These are phyloP conservation scores for Stylonectria norvegica DNA, from an alignment of 2,329 filamentous ascomycete genomes.

Conservation along the genomic window DNA sequence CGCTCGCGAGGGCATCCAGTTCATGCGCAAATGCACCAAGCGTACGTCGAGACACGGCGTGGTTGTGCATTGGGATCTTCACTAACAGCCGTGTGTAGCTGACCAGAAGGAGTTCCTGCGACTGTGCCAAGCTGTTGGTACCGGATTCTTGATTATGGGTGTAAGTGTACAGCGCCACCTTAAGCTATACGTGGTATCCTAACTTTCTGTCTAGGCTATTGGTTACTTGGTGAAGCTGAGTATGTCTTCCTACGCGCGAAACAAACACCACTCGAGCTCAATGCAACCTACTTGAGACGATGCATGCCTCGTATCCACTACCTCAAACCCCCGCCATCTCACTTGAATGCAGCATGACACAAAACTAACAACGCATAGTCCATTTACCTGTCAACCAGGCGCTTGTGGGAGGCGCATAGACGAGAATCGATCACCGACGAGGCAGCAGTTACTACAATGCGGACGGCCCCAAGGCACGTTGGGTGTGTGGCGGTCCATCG, in stretches of 20 bases:
- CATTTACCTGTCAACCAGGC: constrained; percentile 70
- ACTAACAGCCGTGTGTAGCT: constrained; percentile 36
- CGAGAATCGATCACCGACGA: constrained; percentile 9
- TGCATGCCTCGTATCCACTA: constrained; percentile 1
- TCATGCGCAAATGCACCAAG: constrained; percentile 61
- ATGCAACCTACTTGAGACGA: too few relatives aligned
- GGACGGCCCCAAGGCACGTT: not conserved
- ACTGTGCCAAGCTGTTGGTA: constrained; percentile 58
- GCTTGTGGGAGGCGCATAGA: constrained; percentile 64
- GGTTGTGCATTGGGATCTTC: constrained; percentile 1
- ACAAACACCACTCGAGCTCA: too few relatives aligned
- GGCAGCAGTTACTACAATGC: too few relatives aligned
- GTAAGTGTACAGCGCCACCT: too few relatives aligned
- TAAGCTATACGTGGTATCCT: too few relatives aligned
- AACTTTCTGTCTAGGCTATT: too few relatives aligned
- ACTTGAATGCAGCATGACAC: constrained; percentile 12
- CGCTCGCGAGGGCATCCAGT: constrained; percentile 58
- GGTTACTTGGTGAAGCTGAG: constrained; percentile 69
- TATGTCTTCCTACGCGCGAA: constrained; percentile 38
- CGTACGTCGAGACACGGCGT: constrained; percentile 39
- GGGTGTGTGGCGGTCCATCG: constrained; percentile 1
- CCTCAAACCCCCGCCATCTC: not conserved
- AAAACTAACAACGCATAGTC: constrained; percentile 40
- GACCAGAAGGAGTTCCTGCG: constrained; percentile 44
- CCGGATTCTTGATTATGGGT: constrained; percentile 69